Evolutionary conservation across 208 protist species (phyloP).

Genomic region (Crithidia sp.): DNA sequence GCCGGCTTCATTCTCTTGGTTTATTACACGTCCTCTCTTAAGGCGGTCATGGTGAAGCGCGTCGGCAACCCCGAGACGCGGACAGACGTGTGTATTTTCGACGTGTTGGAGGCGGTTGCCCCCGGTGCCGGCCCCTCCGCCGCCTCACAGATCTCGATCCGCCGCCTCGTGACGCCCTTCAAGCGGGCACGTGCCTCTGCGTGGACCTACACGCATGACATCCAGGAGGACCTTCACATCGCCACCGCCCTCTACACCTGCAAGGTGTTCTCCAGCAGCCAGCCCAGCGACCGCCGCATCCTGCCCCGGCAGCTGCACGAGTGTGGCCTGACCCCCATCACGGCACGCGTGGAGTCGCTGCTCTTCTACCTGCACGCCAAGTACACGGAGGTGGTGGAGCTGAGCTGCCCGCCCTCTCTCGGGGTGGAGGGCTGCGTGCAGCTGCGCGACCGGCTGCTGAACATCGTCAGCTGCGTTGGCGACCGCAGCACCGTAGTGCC

Average conservation of each 20-base stretch:
- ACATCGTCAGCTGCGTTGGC: constrained; percentile 54
- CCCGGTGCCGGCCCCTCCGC: not conserved
- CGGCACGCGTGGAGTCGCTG: constrained; percentile 55
- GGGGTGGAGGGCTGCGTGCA: constrained; percentile 41
- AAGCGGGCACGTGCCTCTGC: constrained; percentile 19
- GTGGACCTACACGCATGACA: constrained; percentile 37
- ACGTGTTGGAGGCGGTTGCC: constrained; percentile 45
- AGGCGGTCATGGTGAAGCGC: constrained; percentile 46
- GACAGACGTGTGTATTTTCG: constrained; percentile 44
- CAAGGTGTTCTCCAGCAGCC: constrained; percentile 43
- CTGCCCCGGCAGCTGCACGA: constrained; percentile 16
- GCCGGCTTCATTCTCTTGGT: constrained; percentile 56
- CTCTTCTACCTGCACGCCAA: constrained; percentile 48
- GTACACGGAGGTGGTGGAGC: constrained; percentile 51
- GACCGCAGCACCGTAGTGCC: constrained; percentile 52
- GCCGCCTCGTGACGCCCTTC: constrained; percentile 44
- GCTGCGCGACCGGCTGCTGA: constrained; percentile 47
- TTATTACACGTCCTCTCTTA: constrained; percentile 44
- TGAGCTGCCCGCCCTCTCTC: constrained; percentile 51
- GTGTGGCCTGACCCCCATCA: constrained; percentile 37
- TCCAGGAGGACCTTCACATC: constrained; percentile 66
- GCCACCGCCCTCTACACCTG: constrained; percentile 76
- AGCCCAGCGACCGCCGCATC: constrained; percentile 9
- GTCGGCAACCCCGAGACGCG: constrained; percentile 13
- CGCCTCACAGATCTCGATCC: constrained; percentile 29